phyloP scores from a whole-genome alignment of 2,329 filamentous ascomycete species.

The Xylariaceae sp. region DNA sequence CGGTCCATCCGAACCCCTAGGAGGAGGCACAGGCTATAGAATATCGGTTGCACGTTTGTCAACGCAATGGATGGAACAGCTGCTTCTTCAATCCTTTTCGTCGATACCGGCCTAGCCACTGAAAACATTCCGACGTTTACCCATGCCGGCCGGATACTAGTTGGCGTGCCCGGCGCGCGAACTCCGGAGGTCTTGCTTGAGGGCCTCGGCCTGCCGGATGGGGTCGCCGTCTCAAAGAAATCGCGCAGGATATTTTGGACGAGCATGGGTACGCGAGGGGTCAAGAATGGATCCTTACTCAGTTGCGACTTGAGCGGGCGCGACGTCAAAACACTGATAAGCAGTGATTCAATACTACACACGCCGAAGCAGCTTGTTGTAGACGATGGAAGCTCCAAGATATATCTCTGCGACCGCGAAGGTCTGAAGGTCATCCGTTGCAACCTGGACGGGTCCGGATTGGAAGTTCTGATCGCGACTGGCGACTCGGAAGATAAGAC shows the following conservation, averaged over 20 bases:
- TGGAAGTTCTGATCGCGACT: constrained; percentile 40
- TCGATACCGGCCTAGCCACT: no score
- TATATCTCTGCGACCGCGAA: constrained; percentile 45
- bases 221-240: constrained; percentile 37
- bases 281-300: constrained; percentile 38
- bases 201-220: constrained; percentile 36
- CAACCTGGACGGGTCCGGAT: constrained; percentile 37
- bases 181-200: no score
- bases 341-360: constrained; percentile 28
- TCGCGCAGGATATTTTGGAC: constrained; percentile 46
- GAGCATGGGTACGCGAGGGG: constrained; percentile 42
- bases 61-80: no score
- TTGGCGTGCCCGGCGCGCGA: no score
- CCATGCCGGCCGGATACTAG: no score
- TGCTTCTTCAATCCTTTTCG: no score
- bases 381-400: constrained; percentile 28
- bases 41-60: no score
- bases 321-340: no score
- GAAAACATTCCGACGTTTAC: no score
- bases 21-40: no score
- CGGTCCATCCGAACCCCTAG: no score
- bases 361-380: constrained; percentile 46
- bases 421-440: constrained; percentile 40
- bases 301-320: no score
- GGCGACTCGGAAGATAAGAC: constrained; percentile 24